Evolutionary conservation across 306 rosid genomes (phyloP), one percentile per base, ranked within the genome.

Genomic region (Fragaria iinumae): DNA sequence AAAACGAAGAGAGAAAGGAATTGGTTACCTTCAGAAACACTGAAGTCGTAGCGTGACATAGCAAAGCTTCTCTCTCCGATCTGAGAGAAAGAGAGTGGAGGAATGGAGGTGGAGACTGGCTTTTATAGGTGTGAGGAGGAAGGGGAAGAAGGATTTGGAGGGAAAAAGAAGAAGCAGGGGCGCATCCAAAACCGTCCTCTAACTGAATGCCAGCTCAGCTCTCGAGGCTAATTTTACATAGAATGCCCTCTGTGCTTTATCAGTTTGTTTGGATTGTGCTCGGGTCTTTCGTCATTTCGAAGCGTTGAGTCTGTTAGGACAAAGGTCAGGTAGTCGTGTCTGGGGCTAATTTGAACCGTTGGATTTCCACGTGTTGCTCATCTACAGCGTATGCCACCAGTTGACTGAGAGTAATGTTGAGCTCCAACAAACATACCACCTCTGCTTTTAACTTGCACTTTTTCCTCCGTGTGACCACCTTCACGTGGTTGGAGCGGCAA

Each of bases 161-260:
- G 83, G 86, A 83, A 78, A 79, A 11, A 8, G 52, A 17, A 43
- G 68, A 23, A 20, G 69, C 77, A n/a, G 55, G 55, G 60, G 67
- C 74, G 68, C 34, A 69, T 63, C 34, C 57, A 17, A 71, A 64
- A 81, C 81, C 73, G 78, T 76, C 72, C 59, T n/a, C 69, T 84
- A 80, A 80, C 85, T 29, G 76, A 65, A 67, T 83, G 53, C 72
- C 67, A 48, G 68, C 38, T 53, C 77, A 62, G 71, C 78, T 27
- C 73, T 2, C 3, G 4, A 11, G 47, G 10, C 1, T 0, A 4
- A 36, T 0, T 73, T 72, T 20, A 27, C 34, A 2, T 18, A 27
- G 0, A 67, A 13, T 74, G 13, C 80, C 84, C 74, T 52, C n/a
- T 0, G 3, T 20, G 8, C n/a, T 71, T 10, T 48, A 10, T 11